Evolutionary conservation across 495 filamentous ascomycete species (phyloP), one percentile per base, ranked within the genome.

Genomic region (Parmelia sp.): DNA sequence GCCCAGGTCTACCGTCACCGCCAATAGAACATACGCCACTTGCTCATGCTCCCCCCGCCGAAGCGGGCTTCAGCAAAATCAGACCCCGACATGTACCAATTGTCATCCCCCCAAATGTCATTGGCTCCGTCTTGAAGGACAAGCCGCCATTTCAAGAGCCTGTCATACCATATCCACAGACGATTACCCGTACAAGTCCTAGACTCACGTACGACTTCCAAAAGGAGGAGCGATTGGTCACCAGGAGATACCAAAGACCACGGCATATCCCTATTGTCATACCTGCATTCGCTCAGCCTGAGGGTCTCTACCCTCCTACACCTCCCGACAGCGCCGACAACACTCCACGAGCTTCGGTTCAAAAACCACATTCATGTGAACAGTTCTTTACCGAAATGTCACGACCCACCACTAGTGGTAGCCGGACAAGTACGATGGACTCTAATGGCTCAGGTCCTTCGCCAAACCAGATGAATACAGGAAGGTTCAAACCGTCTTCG

Each of bases 351-450:
- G 56, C 60, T 12, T 65, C 67, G 8, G 61, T 61, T 45, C 68
- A 42, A 56, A 47, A 53, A 33, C 60, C 65, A 57, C 63, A 61
- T 59, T 69, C 68, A 61, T 68, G 65, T 45, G 61, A 65, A 37
- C 31, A 60, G 21, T 51, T 68, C 27, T 37, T 64, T 33, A 59
- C 59, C 27, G 60, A 64, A 4, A 71, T 71, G 68, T 71, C 70
- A 33, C 70, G 68, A 33, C 70, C 70, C 19, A 70, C 58, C 53
- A 71, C 68, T 11, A 65, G 68, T 71, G 78, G 79, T 21, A 78
- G 71, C 70, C 73, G 82, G 61, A 78, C 80, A 29, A 83, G 77
- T 70, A 85, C 82, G 0, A 84, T 87, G 76, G 87, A 89, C 66
- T 85, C 86, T 29, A 74, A 74, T 37, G 79, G 71, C 27, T 82